Evolutionary conservation across 2,329 filamentous ascomycete species (phyloP), one percentile per base, ranked within the genome.

Genomic region (Cyphellophora attinorum): DNA sequence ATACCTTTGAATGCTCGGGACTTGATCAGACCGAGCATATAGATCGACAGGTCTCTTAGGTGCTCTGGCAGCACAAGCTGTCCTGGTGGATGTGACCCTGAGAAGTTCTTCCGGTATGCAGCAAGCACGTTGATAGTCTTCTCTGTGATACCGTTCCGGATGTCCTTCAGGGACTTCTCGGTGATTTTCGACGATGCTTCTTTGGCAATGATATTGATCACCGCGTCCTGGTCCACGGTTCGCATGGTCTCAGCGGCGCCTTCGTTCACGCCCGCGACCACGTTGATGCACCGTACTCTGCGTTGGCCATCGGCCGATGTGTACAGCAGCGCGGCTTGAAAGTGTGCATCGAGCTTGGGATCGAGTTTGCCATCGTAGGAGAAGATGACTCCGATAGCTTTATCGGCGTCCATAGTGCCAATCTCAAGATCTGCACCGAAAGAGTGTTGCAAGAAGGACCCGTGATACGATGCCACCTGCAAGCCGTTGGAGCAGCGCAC

Each of bases 321-420:
- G 62, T 98, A 98, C 2, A 98, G 72, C 3, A 98, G 66, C 2
- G 91, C 91, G 14, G 84, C 85, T 57, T 98, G 91, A 71, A 98
- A 98, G 61, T 98, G 91, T 5, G 89, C 89, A 58, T 98, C 91
- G 14, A 96, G 72, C 60, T 95, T 95, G 4, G 85, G 69, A 59
- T 98, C 91, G n/a, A 98, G 74, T 61, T 96, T 96, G 40, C 91
- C 91, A 54, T 98, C 91, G 58, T 98, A 93, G 50, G 76, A 83
- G 57, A 98, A 98, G 31, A 85, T 80, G 8, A 96, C 84, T 3
- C 80, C 83, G 46, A 98, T 72, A 6, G 89, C 85, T 64, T 95
- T 95, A 61, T 98, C 91, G 13, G 85, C 79, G 55, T 96, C 91
- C 33, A 96, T 78, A 33, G 83, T 76, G 17, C 91, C 91, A 50